These are phyloP conservation scores for Amorphotheca resinae DNA, from an alignment of 495 filamentous ascomycete species.

Conservation along the genomic window DNA sequence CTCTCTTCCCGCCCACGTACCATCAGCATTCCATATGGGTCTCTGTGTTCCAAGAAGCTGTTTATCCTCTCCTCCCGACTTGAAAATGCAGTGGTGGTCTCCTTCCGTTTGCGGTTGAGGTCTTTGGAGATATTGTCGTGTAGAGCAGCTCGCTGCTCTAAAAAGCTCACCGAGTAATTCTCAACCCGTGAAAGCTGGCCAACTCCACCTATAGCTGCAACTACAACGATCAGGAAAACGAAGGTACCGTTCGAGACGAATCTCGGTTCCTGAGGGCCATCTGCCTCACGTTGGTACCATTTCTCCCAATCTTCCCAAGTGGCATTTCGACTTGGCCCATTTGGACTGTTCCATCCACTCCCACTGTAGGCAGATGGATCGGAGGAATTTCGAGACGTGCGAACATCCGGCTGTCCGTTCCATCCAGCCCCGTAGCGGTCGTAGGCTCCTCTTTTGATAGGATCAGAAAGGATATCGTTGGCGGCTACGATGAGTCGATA, in stretches of 20 bases:
- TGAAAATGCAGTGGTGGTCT: slow-evolving; percentile 32
- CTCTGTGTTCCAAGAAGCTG: slow-evolving; percentile 57
- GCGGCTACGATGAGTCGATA: slow-evolving; percentile 80
- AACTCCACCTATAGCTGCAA: slow-evolving; percentile 52
- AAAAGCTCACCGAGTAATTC: slow-evolving; percentile 38
- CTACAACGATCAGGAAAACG: slow-evolving; percentile 47
- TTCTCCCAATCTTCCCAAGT: slow-evolving; percentile 99
- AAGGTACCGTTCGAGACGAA: slow-evolving; percentile 70
- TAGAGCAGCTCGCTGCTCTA: slow-evolving; percentile 49
- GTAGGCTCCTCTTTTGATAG: slow-evolving; percentile 63
- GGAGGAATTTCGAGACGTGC: slow-evolving; percentile 6
- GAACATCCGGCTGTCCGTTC: slow-evolving; percentile 36
- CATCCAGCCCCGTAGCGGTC: slow-evolving; percentile 75
- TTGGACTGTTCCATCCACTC: slow-evolving; percentile 33
- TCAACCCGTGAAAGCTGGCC: slow-evolving; percentile 55
- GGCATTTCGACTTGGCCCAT: slow-evolving; percentile 63
- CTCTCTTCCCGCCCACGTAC: slow-evolving; percentile 11
- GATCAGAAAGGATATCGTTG: slow-evolving; percentile 82
- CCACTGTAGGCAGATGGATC: slow-evolving; percentile 25
- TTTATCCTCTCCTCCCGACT: slow-evolving; percentile 53
- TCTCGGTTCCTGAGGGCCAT: slow-evolving; percentile 39
- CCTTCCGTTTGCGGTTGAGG: slow-evolving; percentile 41
- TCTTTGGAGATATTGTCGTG: slow-evolving; percentile 51
- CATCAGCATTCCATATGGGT: slow-evolving; percentile 26
- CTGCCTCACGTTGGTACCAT: slow-evolving; percentile 45